Conservation (phyloP, 108 stramenopile species). For the Poteriospumella lacustris region DNA sequence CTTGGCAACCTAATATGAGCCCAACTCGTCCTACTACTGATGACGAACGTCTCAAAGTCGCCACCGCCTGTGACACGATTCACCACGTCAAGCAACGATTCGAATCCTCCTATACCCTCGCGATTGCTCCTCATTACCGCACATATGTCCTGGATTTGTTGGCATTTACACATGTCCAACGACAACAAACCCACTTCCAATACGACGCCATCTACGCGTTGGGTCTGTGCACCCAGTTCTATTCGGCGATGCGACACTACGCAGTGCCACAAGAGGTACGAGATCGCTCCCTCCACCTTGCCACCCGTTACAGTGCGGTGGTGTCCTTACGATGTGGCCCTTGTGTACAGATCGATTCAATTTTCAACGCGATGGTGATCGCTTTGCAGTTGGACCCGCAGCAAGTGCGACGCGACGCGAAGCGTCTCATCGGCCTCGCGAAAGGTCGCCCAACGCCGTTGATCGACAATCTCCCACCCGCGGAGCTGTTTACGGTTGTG, state of each 20-base stretch:
- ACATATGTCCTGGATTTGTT: background rate
- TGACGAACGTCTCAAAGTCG: too few species aligned
- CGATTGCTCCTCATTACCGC: background rate
- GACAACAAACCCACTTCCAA: background rate
- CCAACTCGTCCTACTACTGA: too few species aligned
- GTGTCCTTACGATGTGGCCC: background rate
- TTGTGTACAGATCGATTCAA: conserved; percentile 2
- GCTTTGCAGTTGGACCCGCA: background rate
- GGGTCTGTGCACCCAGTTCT: background rate
- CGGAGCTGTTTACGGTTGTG: background rate
- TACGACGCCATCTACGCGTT: conserved; percentile 4
- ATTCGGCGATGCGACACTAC: background rate
- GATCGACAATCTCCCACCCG: background rate
- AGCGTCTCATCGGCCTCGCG: background rate
- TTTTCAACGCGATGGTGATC: conserved; percentile 2
- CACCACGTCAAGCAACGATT: background rate
- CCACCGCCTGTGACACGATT: too few species aligned
- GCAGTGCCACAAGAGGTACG: conserved; percentile 1
- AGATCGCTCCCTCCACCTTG: background rate
- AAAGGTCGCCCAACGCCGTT: background rate
- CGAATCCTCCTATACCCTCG: background rate
- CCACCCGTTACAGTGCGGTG: too few species aligned
- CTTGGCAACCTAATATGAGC: too few species aligned
- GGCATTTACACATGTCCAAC: background rate
- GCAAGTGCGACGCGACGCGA: background rate